Evolutionary conservation across 2,329 filamentous ascomycete genomes (phyloP).

Genomic region (Meredithiella fracta): DNA sequence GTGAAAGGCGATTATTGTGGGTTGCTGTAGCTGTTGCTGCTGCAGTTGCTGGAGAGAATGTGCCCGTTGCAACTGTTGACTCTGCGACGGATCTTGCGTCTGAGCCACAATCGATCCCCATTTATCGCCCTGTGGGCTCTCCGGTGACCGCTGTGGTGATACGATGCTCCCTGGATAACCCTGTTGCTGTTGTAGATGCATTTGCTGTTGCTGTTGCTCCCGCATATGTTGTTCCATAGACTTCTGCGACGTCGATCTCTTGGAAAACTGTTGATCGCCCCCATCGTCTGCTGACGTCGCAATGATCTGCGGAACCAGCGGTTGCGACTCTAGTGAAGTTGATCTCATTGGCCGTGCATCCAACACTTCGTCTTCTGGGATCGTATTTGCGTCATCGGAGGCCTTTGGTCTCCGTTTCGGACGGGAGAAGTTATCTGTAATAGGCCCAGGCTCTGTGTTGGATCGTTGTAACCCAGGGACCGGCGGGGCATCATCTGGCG

Average conservation of each 20-base stretch:
- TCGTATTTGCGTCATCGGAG: constrained; percentile 24
- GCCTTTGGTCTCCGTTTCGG: constrained; percentile 35
- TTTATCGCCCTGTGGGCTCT: constrained; percentile 3
- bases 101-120: constrained; percentile 1
- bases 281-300: constrained; percentile 40
- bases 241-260: constrained; percentile 1
- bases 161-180: neutral
- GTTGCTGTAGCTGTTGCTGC: neutral
- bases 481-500: constrained; percentile 21
- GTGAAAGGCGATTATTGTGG: too few species aligned
- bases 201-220: constrained; percentile 1
- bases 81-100: constrained; percentile 11
- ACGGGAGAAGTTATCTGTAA: constrained; percentile 43
- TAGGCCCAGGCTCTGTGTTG: constrained; percentile 49
- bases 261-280: neutral
- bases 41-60: constrained; percentile 38
- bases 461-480: constrained; percentile 38
- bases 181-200: constrained; percentile 5
- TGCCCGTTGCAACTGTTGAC: constrained; percentile 39
- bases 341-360: neutral
- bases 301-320: constrained; percentile 40
- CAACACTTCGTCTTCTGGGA: neutral
- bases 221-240: neutral
- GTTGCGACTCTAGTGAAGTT: constrained; percentile 14
- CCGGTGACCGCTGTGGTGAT: constrained; percentile 11